Evolutionary conservation across 805 yeast species (phyloP).

Genomic region (Starmerella potacharoeniae): DNA sequence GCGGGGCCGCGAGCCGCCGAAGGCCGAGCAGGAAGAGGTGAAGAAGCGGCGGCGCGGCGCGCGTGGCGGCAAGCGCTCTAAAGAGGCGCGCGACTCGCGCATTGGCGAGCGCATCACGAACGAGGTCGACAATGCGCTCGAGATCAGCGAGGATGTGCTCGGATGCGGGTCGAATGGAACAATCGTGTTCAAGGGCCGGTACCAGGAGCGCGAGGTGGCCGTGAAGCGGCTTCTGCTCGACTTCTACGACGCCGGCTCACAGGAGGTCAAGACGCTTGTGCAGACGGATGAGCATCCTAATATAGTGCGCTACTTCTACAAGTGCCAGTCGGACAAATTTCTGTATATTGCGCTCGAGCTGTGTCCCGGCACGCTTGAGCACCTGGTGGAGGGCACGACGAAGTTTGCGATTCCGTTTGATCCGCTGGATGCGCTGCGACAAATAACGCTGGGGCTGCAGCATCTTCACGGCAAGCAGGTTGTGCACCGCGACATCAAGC

Average conservation of each 20-base stretch:
- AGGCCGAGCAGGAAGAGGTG: neutral
- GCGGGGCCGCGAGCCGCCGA: neutral
- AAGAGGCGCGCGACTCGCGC: neutral
- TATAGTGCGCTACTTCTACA: constrained; percentile 84
- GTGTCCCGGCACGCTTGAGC: constrained; percentile 82
- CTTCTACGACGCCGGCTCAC: constrained; percentile 87
- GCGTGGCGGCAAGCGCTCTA: constrained; percentile 48
- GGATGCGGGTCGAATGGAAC: constrained; percentile 98
- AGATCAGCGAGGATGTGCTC: constrained; percentile 58
- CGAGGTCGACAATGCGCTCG: constrained; percentile 16
- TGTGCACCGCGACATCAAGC: constrained; percentile 90
- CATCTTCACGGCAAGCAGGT: constrained; percentile 82
- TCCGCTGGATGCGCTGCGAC: constrained; percentile 41
- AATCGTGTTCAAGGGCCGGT: constrained; percentile 78
- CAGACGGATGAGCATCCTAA: constrained; percentile 97
- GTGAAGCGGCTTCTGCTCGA: constrained; percentile 88
- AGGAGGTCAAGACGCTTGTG: constrained; percentile 74
- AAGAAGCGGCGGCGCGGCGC: constrained; percentile 73
- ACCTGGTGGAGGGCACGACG: constrained; percentile 44
- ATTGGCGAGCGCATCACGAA: neutral
- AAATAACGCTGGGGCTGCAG: constrained; percentile 72
- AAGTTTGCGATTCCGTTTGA: constrained; percentile 14
- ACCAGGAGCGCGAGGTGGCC: constrained; percentile 90
- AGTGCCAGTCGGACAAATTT: constrained; percentile 80
- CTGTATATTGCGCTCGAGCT: constrained; percentile 86